Conservation (phyloP, 805 yeast genomes). For the Saturnispora dispora region DNA sequence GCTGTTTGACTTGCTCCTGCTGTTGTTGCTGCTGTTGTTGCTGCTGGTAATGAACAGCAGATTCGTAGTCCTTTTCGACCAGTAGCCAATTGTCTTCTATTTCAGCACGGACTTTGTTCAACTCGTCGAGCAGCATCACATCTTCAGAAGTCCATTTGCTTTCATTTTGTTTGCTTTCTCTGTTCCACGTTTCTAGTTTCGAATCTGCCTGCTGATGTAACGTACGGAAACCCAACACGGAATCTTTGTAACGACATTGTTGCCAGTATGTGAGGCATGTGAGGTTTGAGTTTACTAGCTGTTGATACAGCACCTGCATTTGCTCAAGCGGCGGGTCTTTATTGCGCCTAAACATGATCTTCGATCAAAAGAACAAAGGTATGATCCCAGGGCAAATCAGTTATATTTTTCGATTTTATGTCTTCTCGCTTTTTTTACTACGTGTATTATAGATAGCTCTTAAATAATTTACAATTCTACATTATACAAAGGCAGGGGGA, state of each 20-base stretch:
- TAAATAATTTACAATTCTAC: neutral
- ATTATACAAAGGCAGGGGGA: neutral
- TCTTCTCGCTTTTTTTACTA: neutral
- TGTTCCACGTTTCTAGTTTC: constrained; percentile 45
- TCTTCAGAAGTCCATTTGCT: constrained; percentile 37
- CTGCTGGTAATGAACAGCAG: constrained; percentile 4
- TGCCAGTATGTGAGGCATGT: constrained; percentile 3
- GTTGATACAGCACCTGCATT: constrained; percentile 13
- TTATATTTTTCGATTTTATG: neutral
- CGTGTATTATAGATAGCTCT: neutral
- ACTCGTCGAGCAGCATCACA: constrained; percentile 31
- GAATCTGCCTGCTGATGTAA: constrained; percentile 33
- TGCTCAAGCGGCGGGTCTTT: constrained; percentile 6
- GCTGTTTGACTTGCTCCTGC: constrained; percentile 16
- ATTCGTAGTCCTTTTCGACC: constrained; percentile 7
- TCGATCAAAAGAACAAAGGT: neutral
- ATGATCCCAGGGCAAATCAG: neutral
- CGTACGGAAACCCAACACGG: neutral
- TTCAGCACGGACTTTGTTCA: constrained; percentile 14
- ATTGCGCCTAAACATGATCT: constrained; percentile 6
- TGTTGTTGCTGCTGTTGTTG: constrained; percentile 18
- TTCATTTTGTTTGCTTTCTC: constrained; percentile 24
- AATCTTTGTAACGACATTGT: neutral
- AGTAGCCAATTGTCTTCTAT: constrained; percentile 9
- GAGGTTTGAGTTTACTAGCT: constrained; percentile 5